Conservation (phyloP, 1,284 basidiomycete species). For the Agaricales sp. region DNA sequence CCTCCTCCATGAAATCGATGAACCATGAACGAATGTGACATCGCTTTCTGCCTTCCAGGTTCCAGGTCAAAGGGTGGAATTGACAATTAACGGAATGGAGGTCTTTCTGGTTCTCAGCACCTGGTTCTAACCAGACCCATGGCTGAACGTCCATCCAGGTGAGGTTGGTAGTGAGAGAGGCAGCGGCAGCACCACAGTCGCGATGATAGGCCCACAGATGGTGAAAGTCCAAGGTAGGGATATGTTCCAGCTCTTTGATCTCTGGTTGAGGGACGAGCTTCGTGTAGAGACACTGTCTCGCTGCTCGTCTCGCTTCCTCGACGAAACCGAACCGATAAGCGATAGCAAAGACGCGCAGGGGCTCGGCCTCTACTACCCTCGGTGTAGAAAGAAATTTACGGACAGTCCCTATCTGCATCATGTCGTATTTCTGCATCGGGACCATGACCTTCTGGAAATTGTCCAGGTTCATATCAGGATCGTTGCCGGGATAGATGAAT, state of each 20-base stretch:
- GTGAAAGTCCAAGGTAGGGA: neutral
- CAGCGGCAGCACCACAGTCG: neutral
- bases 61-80: neutral
- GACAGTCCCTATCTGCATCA: constrained; percentile 20
- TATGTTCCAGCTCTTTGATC: neutral
- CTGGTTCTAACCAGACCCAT: neutral
- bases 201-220: neutral
- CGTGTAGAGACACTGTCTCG: neutral
- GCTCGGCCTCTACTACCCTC: constrained; percentile 16
- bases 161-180: neutral
- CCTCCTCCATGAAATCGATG: neutral
- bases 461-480: constrained; percentile 10
- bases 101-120: neutral
- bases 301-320: constrained; percentile 13
- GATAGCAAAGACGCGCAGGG: constrained; percentile 25
- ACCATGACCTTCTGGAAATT: constrained; percentile 16
- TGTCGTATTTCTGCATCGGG: constrained; percentile 25
- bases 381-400: constrained; percentile 14
- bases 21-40: neutral
- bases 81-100: neutral
- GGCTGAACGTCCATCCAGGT: neutral
- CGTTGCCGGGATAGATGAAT: constrained; percentile 24
- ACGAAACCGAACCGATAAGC: constrained; percentile 19
- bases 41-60: neutral
- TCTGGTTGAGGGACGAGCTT: neutral